Base-by-base conservation (phyloP, 2,329 filamentous ascomycete genomes). In the Neoascochyta sp. region DNA sequence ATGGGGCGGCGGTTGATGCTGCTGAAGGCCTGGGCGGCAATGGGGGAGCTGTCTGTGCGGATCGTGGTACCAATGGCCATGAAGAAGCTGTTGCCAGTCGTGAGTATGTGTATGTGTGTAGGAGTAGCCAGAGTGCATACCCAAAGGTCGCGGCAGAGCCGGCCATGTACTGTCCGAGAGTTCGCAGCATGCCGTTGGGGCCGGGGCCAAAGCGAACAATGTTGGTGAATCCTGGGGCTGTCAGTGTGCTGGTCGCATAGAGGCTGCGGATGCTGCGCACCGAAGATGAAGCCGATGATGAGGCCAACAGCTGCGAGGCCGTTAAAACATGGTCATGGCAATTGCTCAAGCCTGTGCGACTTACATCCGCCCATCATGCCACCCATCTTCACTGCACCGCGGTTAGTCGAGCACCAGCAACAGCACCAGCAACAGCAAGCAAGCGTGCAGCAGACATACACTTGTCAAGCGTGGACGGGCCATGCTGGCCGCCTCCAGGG, bases 21-120 rank as follows among this genome's bases (percentile, higher is more conserved):
- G 48, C 79, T 76, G 68, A 90, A 95, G 35, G 85, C 78, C 60
- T 88, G 78, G 47, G 80, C 74, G 36, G 82, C 72, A 52, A 85
- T 81, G 20, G 83, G 80, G 23, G 86, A 86, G 45, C 86, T 80
- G 52, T 98, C 92, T 38, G 87, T 89, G 59, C 92, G 84, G 56
- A 98, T 95, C 24, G 94, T 89, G 52, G 87, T 95, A 50, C 92
- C 92, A 51, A 98, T 95, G 35, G 86, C 90, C 92, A 98, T 98
- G 75, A 98, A 98, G 70, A 96, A 95, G 32, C 76, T 80, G 47
- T 13, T 6, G 3, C 5, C 11, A 7, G 4, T 20, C n/a, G 49
- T 56, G 32, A 61, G 49, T 32, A n/a, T 16, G 10, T 15, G 21
- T 4, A 9, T 19, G 4, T 7, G 7, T 9, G 4, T 5, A 11